phyloP scores from a whole-genome alignment of 495 filamentous ascomycete genomes.

The Parathielavia hyrcaniae region DNA sequence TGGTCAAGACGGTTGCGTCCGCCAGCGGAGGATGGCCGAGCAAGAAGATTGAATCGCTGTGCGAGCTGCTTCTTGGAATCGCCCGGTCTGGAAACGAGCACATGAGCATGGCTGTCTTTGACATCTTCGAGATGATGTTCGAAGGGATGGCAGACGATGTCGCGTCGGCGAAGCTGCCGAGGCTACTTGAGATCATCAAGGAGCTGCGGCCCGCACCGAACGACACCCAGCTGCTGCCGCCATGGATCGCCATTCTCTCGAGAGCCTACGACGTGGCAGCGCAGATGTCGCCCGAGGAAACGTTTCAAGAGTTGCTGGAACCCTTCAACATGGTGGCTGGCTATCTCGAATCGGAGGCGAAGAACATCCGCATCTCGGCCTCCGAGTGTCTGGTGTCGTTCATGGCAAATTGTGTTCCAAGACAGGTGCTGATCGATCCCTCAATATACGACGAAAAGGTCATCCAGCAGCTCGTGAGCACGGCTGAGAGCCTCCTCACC shows the following conservation, averaged over 20 bases:
- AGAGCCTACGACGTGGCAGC: slow-evolving; percentile 90
- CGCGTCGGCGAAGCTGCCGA: slow-evolving; percentile 79
- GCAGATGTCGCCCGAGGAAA: slow-evolving; percentile 76
- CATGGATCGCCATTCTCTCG: slow-evolving; percentile 93
- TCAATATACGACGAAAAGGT: slow-evolving; percentile 84
- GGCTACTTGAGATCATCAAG: slow-evolving; percentile 74
- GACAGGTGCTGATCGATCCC: slow-evolving; percentile 71
- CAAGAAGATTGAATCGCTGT: slow-evolving; percentile 85
- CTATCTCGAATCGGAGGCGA: slow-evolving; percentile 78
- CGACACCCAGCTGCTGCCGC: slow-evolving; percentile 86
- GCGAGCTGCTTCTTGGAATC: slow-evolving; percentile 79
- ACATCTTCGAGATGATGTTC: slow-evolving; percentile 95
- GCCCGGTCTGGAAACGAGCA: slow-evolving; percentile 86
- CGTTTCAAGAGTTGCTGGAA: slow-evolving; percentile 78
- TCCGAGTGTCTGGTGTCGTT: slow-evolving; percentile 94
- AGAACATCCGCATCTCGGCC: slow-evolving; percentile 87
- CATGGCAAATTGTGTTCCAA: slow-evolving; percentile 77
- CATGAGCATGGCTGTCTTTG: slow-evolving; percentile 90
- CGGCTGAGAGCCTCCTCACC: slow-evolving; percentile 64
- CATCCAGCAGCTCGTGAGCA: slow-evolving; percentile 64
- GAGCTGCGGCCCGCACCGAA: slow-evolving; percentile 84
- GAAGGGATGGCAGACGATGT: slow-evolving; percentile 80
- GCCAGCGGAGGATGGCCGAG: slow-evolving; percentile 95
- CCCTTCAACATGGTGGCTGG: slow-evolving; percentile 68
- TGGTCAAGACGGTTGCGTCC: slow-evolving; percentile 78